Evolutionary conservation across 495 filamentous ascomycete genomes (phyloP).

Genomic region (Gamarada debralockiae): DNA sequence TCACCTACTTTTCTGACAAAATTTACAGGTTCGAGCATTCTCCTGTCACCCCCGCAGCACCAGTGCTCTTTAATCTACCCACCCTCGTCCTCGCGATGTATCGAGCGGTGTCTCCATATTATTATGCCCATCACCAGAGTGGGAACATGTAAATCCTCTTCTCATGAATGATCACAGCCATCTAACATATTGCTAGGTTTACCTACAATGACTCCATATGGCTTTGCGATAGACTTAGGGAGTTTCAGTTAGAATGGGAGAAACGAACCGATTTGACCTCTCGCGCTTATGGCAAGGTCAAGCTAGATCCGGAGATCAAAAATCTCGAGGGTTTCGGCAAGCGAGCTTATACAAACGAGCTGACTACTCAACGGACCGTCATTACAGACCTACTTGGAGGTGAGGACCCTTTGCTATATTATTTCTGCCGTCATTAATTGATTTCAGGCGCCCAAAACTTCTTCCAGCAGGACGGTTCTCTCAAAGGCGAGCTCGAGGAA

Average conservation of each 20-base stretch:
- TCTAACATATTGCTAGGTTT: conserved; percentile 42
- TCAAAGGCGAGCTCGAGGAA: conserved; percentile 50
- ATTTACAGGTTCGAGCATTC: conserved; percentile 31
- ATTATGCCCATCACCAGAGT: conserved; percentile 62
- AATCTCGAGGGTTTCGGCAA: conserved; percentile 75
- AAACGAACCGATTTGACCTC: conserved; percentile 37
- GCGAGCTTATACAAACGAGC: conserved; percentile 80
- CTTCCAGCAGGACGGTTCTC: conserved; percentile 37
- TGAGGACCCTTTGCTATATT: conserved; percentile 59
- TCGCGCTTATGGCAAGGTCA: conserved; percentile 48
- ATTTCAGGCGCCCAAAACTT: conserved; percentile 41
- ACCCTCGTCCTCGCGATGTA: conserved; percentile 86
- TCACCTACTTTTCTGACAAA: neutral
- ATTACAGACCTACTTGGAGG: conserved; percentile 81
- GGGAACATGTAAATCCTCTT: conserved; percentile 64
- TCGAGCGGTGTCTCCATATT: conserved; percentile 76
- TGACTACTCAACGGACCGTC: conserved; percentile 79
- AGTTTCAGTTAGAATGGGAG: conserved; percentile 51
- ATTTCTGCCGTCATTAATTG: neutral
- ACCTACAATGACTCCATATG: conserved; percentile 90
- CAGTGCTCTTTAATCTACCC: conserved; percentile 75
- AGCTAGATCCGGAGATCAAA: conserved; percentile 65
- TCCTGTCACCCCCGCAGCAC: conserved; percentile 64
- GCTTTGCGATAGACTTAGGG: conserved; percentile 67
- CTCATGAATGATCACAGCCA: neutral